Base-by-base conservation (phyloP, 78 protist species). In the Pirum gemmata region DNA sequence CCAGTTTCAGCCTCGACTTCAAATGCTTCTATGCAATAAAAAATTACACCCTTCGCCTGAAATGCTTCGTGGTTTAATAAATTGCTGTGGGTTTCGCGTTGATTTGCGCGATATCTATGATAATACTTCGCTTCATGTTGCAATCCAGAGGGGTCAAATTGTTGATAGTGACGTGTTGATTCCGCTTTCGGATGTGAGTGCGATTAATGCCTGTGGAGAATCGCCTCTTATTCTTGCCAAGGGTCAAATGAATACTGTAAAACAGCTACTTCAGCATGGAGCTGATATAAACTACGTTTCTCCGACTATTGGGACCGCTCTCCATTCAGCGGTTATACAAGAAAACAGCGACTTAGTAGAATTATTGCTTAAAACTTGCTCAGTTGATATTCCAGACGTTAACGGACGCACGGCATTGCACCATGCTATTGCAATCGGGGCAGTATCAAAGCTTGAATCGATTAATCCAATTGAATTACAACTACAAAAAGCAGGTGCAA, bases 351-450 rank as follows among this genome's bases (percentile, higher is more conserved):
- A 78, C 25, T 37, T 78, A 51, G 82, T 78, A 25, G 36, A 25
- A 31, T 78, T 78, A 27, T 27, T 78, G 29, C 82, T 78, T 51
- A 37, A 78, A 27, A 51, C 26, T 27, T 37, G 82, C 29, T 37
- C 38, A 51, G 82, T 39, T 78, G 61, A 72, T 29, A n/a, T 29
- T n/a, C 29, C 29, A n/a, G 82, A 78, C 29, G 38, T 37, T 27
- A 31, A 27, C 27, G 82, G 36, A 27, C 82, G 82, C 82, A 78
- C 82, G 38, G 82, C 82, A 37, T 27, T 78, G 38, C 82, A 78
- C 29, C 82, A n/a, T 51, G 82, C 82, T 27, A 51, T 78, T 25
- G 35, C 82, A 0, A n/a, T 29, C 78, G 26, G 26, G 27, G 26
- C 25, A 78, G 29, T 29, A 29, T 27, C 78, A n/a, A 51, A 37